Evolutionary conservation across 345 rosid species (phyloP).

Genomic region (Melaleuca quinquenervia): DNA sequence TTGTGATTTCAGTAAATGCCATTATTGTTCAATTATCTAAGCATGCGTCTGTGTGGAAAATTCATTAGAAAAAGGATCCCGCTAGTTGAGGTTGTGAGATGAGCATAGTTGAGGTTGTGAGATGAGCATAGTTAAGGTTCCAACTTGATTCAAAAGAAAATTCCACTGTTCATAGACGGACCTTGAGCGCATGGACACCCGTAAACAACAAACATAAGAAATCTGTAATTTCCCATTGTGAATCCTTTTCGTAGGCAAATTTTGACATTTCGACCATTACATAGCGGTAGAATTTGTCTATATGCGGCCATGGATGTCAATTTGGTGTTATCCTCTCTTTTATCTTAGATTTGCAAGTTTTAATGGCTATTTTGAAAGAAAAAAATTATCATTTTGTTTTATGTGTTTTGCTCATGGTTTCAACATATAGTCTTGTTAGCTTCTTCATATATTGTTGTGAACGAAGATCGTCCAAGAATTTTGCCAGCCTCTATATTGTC

Average conservation of each 20-base stretch:
- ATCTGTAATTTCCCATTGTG: neutral
- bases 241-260: neutral
- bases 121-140: no score
- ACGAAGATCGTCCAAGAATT: neutral
- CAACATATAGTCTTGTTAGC: neutral
- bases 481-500: neutral
- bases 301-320: neutral
- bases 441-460: neutral
- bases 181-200: neutral
- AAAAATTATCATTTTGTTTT: neutral
- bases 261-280: neutral
- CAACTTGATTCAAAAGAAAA: neutral
- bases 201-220: neutral
- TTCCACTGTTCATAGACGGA: neutral
- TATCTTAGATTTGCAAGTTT: neutral
- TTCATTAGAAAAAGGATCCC: neutral
- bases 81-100: neutral
- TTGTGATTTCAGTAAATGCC: no score
- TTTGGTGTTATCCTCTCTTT: neutral
- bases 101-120: no score
- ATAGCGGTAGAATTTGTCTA: neutral
- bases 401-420: neutral
- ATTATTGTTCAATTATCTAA: neutral
- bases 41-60: neutral
- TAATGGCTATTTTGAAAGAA: neutral